Percentiles rank a stretch among this genome's conserved stretches.
phyloP scores from a whole-genome alignment of 139 green algal species.

The Chlamydomonas sphaeroides region DNA sequence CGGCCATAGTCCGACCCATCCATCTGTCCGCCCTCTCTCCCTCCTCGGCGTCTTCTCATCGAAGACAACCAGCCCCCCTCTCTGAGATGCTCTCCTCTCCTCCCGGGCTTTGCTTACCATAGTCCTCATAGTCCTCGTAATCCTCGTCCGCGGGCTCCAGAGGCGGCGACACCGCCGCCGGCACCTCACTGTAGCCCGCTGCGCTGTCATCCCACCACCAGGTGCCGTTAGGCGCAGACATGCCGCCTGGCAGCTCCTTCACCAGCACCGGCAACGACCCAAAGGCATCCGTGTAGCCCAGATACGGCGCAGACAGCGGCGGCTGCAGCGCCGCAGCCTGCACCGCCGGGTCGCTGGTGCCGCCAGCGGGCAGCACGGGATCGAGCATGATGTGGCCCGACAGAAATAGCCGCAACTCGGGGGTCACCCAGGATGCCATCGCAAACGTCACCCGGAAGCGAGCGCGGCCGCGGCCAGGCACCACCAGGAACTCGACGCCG shows the following conservation, averaged over 20 bases:
- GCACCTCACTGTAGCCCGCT: background rate
- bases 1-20: too few relatives aligned
- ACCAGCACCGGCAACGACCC: constrained; percentile 5
- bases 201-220: constrained; percentile 27
- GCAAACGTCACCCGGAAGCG: background rate
- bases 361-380: background rate
- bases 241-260: background rate
- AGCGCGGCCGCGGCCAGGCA: background rate
- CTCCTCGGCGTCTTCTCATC: too few relatives aligned
- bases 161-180: too few relatives aligned
- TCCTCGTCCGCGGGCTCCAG: too few relatives aligned
- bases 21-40: too few relatives aligned
- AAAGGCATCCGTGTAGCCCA: constrained; percentile 14
- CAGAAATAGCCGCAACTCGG: background rate
- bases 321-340: constrained; percentile 5
- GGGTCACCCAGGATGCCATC: background rate
- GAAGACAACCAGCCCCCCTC: too few relatives aligned
- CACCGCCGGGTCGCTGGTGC: background rate
- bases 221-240: background rate
- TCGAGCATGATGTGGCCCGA: constrained; percentile 21
- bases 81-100: too few relatives aligned
- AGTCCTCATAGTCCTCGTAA: too few relatives aligned
- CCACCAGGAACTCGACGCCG: background rate
- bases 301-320: constrained; percentile 6
- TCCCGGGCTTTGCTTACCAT: too few relatives aligned